Conservation (phyloP, 202 grass and related monocot genomes). For the Zizania palustris region DNA sequence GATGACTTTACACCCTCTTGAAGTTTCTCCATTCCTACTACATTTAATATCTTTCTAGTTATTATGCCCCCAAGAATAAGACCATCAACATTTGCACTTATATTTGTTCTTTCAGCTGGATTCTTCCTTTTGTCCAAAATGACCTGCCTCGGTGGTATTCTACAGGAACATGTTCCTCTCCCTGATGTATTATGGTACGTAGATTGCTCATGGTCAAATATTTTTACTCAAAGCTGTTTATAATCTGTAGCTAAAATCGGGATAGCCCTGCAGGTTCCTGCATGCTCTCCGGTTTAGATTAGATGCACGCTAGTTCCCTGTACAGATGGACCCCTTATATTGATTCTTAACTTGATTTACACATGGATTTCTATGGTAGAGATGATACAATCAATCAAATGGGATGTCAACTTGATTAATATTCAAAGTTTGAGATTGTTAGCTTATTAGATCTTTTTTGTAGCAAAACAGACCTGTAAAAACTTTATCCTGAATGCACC, state of each 20-base stretch:
- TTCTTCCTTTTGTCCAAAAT: constrained; percentile 31
- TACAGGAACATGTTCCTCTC: constrained; percentile 19
- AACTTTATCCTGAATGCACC: constrained; percentile 36
- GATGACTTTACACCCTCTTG: constrained; percentile 1
- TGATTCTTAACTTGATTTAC: constrained; percentile 45
- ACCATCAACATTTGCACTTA: constrained; percentile 16
- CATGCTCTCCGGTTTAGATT: constrained; percentile 43
- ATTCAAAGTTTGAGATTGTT: constrained; percentile 51
- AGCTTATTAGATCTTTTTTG: constrained; percentile 41
- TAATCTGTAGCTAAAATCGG: constrained; percentile 21
- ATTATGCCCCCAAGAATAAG: background rate
- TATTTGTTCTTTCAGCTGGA: constrained; percentile 40
- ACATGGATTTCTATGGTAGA: constrained; percentile 42
- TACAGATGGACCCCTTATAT: constrained; percentile 50
- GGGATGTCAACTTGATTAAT: constrained; percentile 28
- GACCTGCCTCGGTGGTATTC: constrained; percentile 39
- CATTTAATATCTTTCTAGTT: background rate
- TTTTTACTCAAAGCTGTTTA: constrained; percentile 3
- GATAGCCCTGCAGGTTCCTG: constrained; percentile 38
- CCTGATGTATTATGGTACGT: constrained; percentile 38
- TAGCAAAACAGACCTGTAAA: constrained; percentile 36
- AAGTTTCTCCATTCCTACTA: background rate
- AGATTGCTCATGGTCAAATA: constrained; percentile 5
- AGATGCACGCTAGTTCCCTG: constrained; percentile 51
- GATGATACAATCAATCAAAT: constrained; percentile 37